Evolutionary conservation across 768 basidiomycete species (phyloP), one percentile per base, ranked within the genome.

Genomic region (Pluteus cervinus): DNA sequence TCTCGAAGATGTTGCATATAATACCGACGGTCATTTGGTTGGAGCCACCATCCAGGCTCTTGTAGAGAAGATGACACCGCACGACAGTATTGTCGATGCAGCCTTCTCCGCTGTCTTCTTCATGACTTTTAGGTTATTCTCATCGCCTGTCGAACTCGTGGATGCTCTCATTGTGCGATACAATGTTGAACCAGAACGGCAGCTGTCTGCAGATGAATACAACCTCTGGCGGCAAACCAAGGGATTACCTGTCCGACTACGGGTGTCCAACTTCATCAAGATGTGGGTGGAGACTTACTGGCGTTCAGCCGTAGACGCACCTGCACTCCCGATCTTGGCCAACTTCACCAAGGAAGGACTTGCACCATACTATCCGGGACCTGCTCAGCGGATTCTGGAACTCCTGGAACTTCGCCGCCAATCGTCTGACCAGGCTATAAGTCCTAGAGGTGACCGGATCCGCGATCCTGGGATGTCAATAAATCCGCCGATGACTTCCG

Each of bases 11-110:
- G 85, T 94, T 33, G 78, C 84, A 4, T 92, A 90, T 67, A 96
- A 93, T 55, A 71, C 73, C 30, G 92, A 98, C 9, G 93, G 92
- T 2, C 76, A 79, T 45, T 78, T 98, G 14, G 85, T 92, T 7
- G 93, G 91, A 16, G 96, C 91, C 2, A 91, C 90, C 4, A 67
- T 99, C 43, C 72, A 73, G 12, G 92, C 83, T 1, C 68, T 99
- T 29, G 84, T 98, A n/a, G 92, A 94, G 63, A 92, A 90, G 63
- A 86, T 98, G 82, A 94, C 94, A 14, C 91, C 93, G 4, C 89
- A 96, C 53, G 90, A 91, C 53, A 81, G 80, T 41, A 75, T 92
- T 29, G 89, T 91, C 38, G 93, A 97, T 52, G 69, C 86, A 12
- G 77, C 81, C 0, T 93, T 97, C 57, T 75, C 83, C 10, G 76